Base-by-base conservation (phyloP, 805 yeast species). In the Metschnikowia sp. region DNA sequence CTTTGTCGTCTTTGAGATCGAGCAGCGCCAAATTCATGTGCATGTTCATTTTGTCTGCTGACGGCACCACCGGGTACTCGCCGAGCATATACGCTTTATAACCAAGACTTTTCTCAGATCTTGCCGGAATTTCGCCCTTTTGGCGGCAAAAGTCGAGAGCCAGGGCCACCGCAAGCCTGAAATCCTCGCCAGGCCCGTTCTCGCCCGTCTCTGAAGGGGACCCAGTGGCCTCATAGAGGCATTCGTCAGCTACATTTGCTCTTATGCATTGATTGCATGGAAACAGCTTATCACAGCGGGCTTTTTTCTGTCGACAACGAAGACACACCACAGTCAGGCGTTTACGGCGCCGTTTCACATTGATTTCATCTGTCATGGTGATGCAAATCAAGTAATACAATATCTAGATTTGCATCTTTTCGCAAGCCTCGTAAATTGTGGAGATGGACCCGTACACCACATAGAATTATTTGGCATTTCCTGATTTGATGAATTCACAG, bases 261-360 rank as follows among this genome's bases (percentile, higher is more conserved):
- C 42, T 41, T 29, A 45, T 36, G 42, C 58, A 55, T 32, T 48
- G 50, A 31, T 40, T 29, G 32, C 57, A 55, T 2, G 58, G 58
- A 10, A 33, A 35, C 10, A 36, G 33, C 39, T 45, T 49, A 30
- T 55, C 57, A 31, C 58, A 55, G 29, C 46, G 45, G 32, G 52
- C 49, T 36, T 55, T 55, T 39, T 53, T 55, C 29, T 13, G 22
- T 29, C 58, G 51, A 33, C 57, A 55, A 8, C 58, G 57, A 10
- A n/a, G 47, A 26, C 58, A 55, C 11, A 55, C 58, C 7, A 51
- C 32, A 11, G 57, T 53, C 40, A 38, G 36, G 19, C 57, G 47
- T 32, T 51, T 51, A 22, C 58, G 36, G 32, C 48, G 49, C 15
- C 44, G 26, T 18, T 49, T 49, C 31, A 38, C 10, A 28, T 22